Percentiles rank a stretch among this genome's conserved stretches.
phyloP scores from a whole-genome alignment of 164 flowering plant genomes.

The Chimonanthus praecox region DNA sequence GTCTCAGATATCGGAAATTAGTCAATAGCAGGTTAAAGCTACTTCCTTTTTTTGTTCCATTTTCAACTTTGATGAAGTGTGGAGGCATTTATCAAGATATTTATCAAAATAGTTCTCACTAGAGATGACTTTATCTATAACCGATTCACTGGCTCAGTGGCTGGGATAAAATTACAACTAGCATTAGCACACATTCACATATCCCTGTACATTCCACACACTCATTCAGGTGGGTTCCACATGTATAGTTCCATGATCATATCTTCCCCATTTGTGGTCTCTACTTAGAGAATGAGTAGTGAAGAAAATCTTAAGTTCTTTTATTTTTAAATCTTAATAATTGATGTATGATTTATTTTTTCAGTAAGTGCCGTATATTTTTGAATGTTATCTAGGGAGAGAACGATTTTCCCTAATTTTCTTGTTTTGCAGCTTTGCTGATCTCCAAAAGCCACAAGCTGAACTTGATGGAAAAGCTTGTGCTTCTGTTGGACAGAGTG shows the following conservation, averaged over 20 bases:
- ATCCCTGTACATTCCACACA: no score
- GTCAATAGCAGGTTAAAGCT: slow-evolving; percentile 77
- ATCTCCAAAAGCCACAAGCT: slow-evolving; percentile 90
- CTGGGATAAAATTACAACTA: no score
- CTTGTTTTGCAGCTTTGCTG: slow-evolving; percentile 68
- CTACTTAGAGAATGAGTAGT: no score
- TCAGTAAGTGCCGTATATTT: no score
- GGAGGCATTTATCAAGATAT: background rate
- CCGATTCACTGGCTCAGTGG: background rate
- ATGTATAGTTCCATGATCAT: no score
- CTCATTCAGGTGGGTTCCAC: no score
- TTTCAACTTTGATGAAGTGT: background rate
- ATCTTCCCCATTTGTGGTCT: no score
- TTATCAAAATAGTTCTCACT: background rate
- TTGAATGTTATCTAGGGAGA: background rate
- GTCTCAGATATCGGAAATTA: slow-evolving; percentile 76
- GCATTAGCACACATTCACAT: no score
- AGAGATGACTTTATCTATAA: background rate
- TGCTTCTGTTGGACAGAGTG: slow-evolving; percentile 97
- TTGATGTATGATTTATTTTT: background rate
- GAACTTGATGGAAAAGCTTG: slow-evolving; percentile 98
- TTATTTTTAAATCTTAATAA: background rate
- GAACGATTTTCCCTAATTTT: background rate
- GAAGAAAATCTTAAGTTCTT: no score
- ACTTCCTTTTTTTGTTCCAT: slow-evolving; percentile 3